phyloP scores from a whole-genome alignment of 192 early-diverging fungal genomes.

The Gorgonomyces haynaldii region DNA sequence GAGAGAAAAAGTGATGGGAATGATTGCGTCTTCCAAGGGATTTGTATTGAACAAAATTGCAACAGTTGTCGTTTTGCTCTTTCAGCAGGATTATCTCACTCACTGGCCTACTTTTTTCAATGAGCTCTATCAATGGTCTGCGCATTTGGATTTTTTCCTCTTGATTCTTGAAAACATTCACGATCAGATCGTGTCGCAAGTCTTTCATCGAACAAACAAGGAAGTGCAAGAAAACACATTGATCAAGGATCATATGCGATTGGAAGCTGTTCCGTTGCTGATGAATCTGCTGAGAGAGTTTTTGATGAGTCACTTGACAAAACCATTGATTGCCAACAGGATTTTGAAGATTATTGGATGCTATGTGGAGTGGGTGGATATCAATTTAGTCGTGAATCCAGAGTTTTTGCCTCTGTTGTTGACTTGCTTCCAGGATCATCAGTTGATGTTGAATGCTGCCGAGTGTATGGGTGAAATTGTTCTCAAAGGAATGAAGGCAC shows the following conservation, averaged over 20 bases:
- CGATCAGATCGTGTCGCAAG: slow-evolving; percentile 72
- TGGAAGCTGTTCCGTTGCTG: slow-evolving; percentile 60
- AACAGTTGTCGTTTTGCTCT: slow-evolving; percentile 67
- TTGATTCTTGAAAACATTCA: slow-evolving; percentile 70
- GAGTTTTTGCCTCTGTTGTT: slow-evolving; percentile 65
- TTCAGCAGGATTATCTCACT: slow-evolving; percentile 68
- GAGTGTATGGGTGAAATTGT: slow-evolving; percentile 78
- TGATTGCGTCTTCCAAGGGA: too few relatives aligned
- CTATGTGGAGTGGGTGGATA: slow-evolving; percentile 94
- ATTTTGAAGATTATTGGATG: slow-evolving; percentile 64
- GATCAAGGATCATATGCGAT: slow-evolving; percentile 87
- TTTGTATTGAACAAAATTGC: slow-evolving; percentile 77
- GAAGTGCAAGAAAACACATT: slow-evolving; percentile 61
- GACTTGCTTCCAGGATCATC: slow-evolving; percentile 43
- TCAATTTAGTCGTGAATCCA: slow-evolving; percentile 77
- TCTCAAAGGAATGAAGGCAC: slow-evolving; percentile 81
- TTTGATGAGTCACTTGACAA: slow-evolving; percentile 30
- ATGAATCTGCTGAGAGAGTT: slow-evolving; percentile 56
- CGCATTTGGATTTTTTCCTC: slow-evolving; percentile 55
- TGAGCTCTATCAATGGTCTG: slow-evolving; percentile 45
- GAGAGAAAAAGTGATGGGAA: too few relatives aligned
- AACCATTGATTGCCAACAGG: slow-evolving; percentile 48
- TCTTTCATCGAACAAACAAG: slow-evolving; percentile 52
- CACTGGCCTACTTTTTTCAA: slow-evolving; percentile 82
- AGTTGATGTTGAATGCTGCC: slow-evolving; percentile 60